Evolutionary conservation across 495 filamentous ascomycete genomes (phyloP), one percentile per base, ranked within the genome.

Genomic region (Daldinia grandis): DNA sequence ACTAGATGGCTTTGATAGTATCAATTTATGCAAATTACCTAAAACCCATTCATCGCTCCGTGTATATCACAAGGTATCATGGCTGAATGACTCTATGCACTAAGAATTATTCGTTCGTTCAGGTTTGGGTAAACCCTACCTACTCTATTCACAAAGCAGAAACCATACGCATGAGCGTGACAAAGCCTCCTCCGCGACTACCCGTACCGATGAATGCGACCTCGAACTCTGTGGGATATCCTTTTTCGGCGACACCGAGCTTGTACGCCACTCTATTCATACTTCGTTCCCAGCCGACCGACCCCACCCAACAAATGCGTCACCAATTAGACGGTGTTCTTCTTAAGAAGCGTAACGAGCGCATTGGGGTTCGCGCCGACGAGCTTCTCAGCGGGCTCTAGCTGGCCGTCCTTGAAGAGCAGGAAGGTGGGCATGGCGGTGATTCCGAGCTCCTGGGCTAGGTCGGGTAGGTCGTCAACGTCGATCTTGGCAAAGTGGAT

Each of bases 391-490:
- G 84, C 76, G 66, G 87, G 83, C 19, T 77, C 63, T 78, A 85
- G 83, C 76, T 91, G 78, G 60, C 92, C 94, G 65, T 89, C 78
- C 85, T 92, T 93, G 87, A 94, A 97, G 72, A 96, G 79, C 21
- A 89, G 64, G 83, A 99, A 97, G 12, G 95, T 97, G 61, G 95
- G 95, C 95, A 99, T 98, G 75, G 95, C 94, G 73, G 92, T 90
- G 82, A 99, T 87, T 69, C 88, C 88, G 61, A 95, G 88, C 75
- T 96, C 88, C 73, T 90, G 86, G 37, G 92, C 90, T 15, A 97
- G 88, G 0, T 91, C 87, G 63, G 89, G 79, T 28, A 95, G 82
- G 66, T 91, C 83, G 80, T 99, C 95, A 67, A 98, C 94, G 81
- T 98, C 94, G 77, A 99, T 79, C 87, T 98, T 97, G 87, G 87